Evolutionary conservation across 164 flowering plant species (phyloP).

Genomic region (Hamamelis virginiana): DNA sequence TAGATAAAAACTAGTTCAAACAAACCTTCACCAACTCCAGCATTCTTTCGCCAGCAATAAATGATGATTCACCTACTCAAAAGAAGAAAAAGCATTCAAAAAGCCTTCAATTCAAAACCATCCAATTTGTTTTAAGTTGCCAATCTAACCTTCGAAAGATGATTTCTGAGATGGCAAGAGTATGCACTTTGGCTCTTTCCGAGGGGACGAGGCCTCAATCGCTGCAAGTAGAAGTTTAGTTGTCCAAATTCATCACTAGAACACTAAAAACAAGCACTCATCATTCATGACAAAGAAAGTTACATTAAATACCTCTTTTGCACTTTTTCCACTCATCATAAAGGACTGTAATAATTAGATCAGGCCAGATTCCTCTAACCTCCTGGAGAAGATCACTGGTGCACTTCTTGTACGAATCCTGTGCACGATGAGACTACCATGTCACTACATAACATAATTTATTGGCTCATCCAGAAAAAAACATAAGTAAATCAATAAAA

Average conservation of each 20-base stretch:
- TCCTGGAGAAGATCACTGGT: slow-evolving; percentile 48
- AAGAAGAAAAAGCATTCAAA: background rate
- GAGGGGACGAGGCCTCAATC: slow-evolving; percentile 86
- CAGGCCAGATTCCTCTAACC: slow-evolving; percentile 76
- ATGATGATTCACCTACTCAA: slow-evolving; percentile 54
- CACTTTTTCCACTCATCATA: slow-evolving; percentile 93
- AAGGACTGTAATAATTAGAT: slow-evolving; percentile 58
- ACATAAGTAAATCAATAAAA: background rate
- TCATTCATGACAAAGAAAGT: background rate
- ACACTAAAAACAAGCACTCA: background rate
- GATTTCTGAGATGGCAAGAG: slow-evolving; percentile 48
- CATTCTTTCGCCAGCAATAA: slow-evolving; percentile 78
- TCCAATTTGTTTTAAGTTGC: background rate
- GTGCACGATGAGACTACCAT: slow-evolving; percentile 12
- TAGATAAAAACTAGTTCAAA: background rate
- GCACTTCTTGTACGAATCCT: slow-evolving; percentile 66
- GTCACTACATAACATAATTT: slow-evolving; percentile 9
- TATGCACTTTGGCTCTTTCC: slow-evolving; percentile 69
- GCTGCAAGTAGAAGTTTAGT: slow-evolving; percentile 45
- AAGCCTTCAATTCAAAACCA: background rate
- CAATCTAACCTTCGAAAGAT: slow-evolving; percentile 45
- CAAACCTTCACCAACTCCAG: slow-evolving; percentile 78
- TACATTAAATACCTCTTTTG: slow-evolving; percentile 70
- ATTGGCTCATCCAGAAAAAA: background rate
- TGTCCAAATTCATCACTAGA: background rate